Evolutionary conservation across 768 basidiomycete genomes (phyloP), one percentile per base, ranked within the genome.

Genomic region (Hortiboletus flavorubellus): DNA sequence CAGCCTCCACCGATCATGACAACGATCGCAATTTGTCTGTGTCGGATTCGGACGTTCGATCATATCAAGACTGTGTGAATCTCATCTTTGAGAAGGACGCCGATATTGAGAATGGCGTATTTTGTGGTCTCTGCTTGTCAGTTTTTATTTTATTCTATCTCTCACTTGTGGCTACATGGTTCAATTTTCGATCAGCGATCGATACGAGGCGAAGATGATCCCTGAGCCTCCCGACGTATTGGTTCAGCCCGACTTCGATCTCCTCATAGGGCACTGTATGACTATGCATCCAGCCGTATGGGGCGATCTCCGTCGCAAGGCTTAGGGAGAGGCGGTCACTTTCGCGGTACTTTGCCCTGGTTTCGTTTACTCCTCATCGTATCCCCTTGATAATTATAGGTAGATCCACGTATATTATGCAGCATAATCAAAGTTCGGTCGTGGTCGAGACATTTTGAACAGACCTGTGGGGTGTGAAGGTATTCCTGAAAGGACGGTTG

Each of bases 71-170:
- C 11, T 70, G 83, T 26, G 76, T 83, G 23, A 46, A 66, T 39
- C 48, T 67, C 43, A 69, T 72, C 52, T 75, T 73, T 46, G 71
- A 68, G 47, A 56, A 56, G 49, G 71, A 73, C 34, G 70, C 69
- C 23, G 54, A 73, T 35, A 35, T 71, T 23, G 55, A 60, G 49
- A 40, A 66, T 41, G 70, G 68, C 12, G 49, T 63, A 12, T 73
- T 71, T 40, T 86, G 84, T 54, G 71, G 64, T 46, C 69, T 83
- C 35, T 86, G 85, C 78, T 60, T 70, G 85, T 83, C 51, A 67
- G 83, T 75, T 47, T 29, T 29, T 15, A 26, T 53, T 51, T 8
- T 8, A 18, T 4, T 3, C n/a, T 7, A 7, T 43, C 26, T 37
- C 8, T 50, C 12, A 12, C n/a, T 10, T 26, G 4, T 21, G 31